A percentile compares a stretch with the other conserved stretches of the same genome.
Evolutionary conservation across 2,329 filamentous ascomycete genomes (phyloP).

Genomic region (Epichloe typhina): DNA sequence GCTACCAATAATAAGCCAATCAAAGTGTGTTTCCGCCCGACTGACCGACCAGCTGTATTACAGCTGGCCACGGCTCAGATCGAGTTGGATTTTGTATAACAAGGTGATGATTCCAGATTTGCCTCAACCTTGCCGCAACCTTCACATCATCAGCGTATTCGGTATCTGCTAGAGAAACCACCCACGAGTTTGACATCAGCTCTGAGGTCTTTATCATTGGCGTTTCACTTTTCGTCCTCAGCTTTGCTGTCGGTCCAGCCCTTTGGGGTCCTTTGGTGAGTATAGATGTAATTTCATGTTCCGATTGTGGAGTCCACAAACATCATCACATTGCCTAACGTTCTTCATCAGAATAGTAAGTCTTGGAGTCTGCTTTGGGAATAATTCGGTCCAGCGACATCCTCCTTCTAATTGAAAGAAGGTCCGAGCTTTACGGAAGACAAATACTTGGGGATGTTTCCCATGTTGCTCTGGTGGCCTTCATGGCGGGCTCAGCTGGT

Average conservation of each 20-base stretch:
- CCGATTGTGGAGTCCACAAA: no score
- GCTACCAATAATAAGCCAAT: not conserved
- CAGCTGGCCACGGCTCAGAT: not conserved
- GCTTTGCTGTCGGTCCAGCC: slow-evolving; percentile 41
- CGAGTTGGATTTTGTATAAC: not conserved
- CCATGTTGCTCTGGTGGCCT: no score
- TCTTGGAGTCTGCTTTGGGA: no score
- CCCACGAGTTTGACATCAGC: slow-evolving; percentile 53
- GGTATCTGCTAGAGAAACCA: slow-evolving; percentile 34
- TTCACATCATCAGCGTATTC: not conserved
- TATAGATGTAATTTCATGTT: no score
- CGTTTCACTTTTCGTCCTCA: slow-evolving; percentile 45
- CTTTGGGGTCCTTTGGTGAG: slow-evolving; percentile 42
- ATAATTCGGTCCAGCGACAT: no score
- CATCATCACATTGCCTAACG: no score
- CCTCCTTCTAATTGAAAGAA: no score
- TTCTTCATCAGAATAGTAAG: no score
- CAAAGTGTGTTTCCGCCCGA: not conserved
- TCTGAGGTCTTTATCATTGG: slow-evolving; percentile 59
- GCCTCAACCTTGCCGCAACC: not conserved
- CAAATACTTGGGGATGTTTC: slow-evolving; percentile 28
- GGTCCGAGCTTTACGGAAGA: slow-evolving; percentile 41
- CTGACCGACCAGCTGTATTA: not conserved
- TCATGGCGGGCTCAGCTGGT: slow-evolving; percentile 21
- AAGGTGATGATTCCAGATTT: not conserved